Evolutionary conservation across 805 yeast genomes (phyloP).

Genomic region (Blastobotrys americana): DNA sequence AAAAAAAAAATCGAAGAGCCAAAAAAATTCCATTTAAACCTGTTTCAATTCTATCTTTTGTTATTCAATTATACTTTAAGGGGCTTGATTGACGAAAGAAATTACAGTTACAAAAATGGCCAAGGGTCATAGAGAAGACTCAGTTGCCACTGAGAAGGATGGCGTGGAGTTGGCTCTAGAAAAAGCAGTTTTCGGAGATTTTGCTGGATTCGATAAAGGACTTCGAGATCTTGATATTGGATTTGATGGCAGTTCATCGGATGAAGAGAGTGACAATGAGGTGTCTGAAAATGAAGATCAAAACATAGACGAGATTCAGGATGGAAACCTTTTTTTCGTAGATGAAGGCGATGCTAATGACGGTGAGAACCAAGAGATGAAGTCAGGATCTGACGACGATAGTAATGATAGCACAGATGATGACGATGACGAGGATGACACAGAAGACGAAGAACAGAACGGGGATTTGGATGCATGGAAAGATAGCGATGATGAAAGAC

Average conservation of each 20-base stretch:
- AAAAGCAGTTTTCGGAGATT: conserved; percentile 83
- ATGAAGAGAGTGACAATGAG: conserved; percentile 25
- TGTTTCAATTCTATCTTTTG: conserved; percentile 1
- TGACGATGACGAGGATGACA: conserved; percentile 28
- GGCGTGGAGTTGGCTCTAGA: conserved; percentile 76
- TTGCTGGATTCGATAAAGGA: conserved; percentile 61
- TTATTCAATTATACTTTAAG: conserved; percentile 1
- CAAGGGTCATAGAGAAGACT: conserved; percentile 1
- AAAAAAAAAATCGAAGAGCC: conserved; percentile 2
- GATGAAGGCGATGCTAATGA: conserved; percentile 41
- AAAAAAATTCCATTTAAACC: neutral
- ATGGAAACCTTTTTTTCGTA: conserved; percentile 47
- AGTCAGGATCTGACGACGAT: conserved; percentile 33
- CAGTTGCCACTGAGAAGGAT: conserved; percentile 49
- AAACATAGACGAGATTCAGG: conserved; percentile 32
- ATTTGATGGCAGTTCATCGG: conserved; percentile 31
- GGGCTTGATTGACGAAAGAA: neutral
- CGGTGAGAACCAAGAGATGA: conserved; percentile 30
- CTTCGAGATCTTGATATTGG: conserved; percentile 55
- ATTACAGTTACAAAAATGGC: too few species aligned
- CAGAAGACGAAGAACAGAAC: conserved; percentile 31
- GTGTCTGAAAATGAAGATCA: conserved; percentile 29
- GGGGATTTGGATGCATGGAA: conserved; percentile 53
- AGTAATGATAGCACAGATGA: conserved; percentile 23
- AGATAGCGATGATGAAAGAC: conserved; percentile 84